Evolutionary conservation across 2,329 filamentous ascomycete species (phyloP).

Genomic region (Emergomyces africanus): DNA sequence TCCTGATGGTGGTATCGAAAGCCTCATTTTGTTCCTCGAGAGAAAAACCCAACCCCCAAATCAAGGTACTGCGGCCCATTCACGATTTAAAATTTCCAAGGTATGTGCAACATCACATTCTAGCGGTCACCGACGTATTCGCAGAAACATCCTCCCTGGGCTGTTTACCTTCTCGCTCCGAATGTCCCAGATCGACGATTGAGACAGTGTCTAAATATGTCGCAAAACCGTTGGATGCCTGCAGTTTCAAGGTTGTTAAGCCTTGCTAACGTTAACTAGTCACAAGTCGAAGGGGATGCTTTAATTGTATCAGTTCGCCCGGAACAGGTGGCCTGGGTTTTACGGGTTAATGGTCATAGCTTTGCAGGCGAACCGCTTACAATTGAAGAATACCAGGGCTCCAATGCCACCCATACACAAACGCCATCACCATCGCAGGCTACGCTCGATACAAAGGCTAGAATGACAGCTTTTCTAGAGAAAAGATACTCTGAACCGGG

Average conservation of each 20-base stretch:
- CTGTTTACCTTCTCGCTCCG: conserved; percentile 30
- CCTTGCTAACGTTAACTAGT: conserved; percentile 60
- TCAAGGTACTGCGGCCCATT: conserved; percentile 32
- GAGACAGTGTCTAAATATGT: conserved; percentile 19
- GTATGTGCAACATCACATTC: conserved; percentile 48
- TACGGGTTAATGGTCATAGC: conserved; percentile 54
- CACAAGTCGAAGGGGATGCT: conserved; percentile 54
- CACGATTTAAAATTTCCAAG: conserved; percentile 57
- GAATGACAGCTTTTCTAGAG: conserved; percentile 58
- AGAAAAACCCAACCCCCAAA: conserved; percentile 50
- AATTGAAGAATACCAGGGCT: conserved; percentile 26
- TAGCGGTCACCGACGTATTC: conserved; percentile 28
- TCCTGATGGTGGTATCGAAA: conserved; percentile 51
- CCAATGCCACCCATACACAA: conserved; percentile 9
- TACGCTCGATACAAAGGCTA: conserved; percentile 49
- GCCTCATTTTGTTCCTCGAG: conserved; percentile 56
- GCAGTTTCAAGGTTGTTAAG: conserved; percentile 33
- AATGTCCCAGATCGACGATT: conserved; percentile 33
- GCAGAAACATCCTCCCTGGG: conserved; percentile 24
- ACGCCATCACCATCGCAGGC: conserved; percentile 29
- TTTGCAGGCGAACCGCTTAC: conserved; percentile 54
- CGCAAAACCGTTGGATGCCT: conserved; percentile 26
- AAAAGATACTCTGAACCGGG: conserved; percentile 57
- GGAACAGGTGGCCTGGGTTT: conserved; percentile 50
- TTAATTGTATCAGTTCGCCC: conserved; percentile 55